Percentiles rank a stretch among this genome's conserved stretches.
phyloP scores from a whole-genome alignment of 2,329 filamentous ascomycete genomes.

The Talaromyces sp. region DNA sequence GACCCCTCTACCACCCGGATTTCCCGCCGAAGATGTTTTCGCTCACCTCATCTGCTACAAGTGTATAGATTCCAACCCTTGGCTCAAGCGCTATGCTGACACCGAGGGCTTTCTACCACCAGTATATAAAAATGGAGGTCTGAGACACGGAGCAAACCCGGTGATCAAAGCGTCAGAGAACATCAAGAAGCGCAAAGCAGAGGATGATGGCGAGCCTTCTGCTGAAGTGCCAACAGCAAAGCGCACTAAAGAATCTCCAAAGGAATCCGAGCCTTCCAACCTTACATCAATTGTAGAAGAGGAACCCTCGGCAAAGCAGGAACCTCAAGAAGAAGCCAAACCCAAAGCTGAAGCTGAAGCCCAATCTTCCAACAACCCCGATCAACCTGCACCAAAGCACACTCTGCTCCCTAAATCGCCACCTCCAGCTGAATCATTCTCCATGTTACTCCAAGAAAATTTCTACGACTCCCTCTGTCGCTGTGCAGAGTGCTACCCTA shows the following conservation, averaged over 20 bases:
- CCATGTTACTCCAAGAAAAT: constrained; percentile 76
- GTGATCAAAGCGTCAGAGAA: constrained; percentile 19
- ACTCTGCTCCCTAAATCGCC: constrained; percentile 58
- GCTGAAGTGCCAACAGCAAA: constrained; percentile 36
- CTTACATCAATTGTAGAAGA: constrained; percentile 4
- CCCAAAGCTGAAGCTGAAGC: neutral
- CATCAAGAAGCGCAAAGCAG: constrained; percentile 69
- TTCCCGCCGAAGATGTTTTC: constrained; percentile 86
- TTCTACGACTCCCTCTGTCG: constrained; percentile 84
- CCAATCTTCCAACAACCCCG: neutral
- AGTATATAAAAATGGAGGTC: constrained; percentile 56
- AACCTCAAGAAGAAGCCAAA: constrained; percentile 10
- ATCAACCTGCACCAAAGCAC: constrained; percentile 56
- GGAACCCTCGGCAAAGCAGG: constrained; percentile 1
- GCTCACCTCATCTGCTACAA: constrained; percentile 93
- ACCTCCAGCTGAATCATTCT: constrained; percentile 64
- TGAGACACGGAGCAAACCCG: constrained; percentile 8
- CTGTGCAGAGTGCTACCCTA: constrained; percentile 77
- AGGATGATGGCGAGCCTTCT: constrained; percentile 47
- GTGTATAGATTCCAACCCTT: constrained; percentile 82
- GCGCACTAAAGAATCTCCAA: constrained; percentile 48
- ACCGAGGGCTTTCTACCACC: constrained; percentile 77
- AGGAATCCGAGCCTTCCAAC: constrained; percentile 9
- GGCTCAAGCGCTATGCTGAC: constrained; percentile 88
- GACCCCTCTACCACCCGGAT: constrained; percentile 75